phyloP scores from a whole-genome alignment of 2,329 filamentous ascomycete species.

The Sordariomycetes sp. region DNA sequence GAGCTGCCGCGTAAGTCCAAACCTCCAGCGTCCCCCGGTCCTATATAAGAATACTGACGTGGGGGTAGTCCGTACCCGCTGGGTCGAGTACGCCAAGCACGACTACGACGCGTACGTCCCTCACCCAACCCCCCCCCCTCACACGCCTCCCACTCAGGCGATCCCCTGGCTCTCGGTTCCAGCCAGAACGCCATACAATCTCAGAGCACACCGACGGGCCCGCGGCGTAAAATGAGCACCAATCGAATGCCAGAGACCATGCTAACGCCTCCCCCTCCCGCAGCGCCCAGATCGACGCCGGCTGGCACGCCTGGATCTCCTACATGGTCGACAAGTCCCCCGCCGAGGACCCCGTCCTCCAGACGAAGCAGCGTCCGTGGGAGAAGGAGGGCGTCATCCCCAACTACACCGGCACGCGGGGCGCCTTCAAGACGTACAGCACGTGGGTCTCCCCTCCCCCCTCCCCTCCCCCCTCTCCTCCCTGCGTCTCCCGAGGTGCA shows the following conservation, averaged over 20 bases:
- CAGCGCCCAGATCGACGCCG: slow-evolving; percentile 70
- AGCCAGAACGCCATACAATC: too few species aligned
- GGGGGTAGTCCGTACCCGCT: slow-evolving; percentile 73
- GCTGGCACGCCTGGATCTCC: slow-evolving; percentile 97
- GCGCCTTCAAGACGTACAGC: slow-evolving; percentile 84
- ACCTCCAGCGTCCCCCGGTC: neutral
- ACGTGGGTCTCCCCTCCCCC: slow-evolving; percentile 53
- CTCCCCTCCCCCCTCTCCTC: too few species aligned
- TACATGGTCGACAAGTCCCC: slow-evolving; percentile 86
- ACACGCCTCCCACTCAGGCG: neutral
- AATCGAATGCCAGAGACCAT: neutral
- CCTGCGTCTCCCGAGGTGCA: too few species aligned
- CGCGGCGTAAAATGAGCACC: neutral
- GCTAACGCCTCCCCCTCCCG: neutral
- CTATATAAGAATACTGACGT: neutral
- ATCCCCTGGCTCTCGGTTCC: neutral
- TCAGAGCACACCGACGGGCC: neutral
- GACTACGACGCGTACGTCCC: slow-evolving; percentile 54
- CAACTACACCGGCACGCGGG: slow-evolving; percentile 62
- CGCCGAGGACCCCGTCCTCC: slow-evolving; percentile 57
- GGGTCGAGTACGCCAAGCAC: slow-evolving; percentile 90
- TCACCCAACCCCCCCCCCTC: neutral
- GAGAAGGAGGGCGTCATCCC: slow-evolving; percentile 59
- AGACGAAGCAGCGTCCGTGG: slow-evolving; percentile 57
- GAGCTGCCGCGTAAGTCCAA: slow-evolving; percentile 67